Evolutionary conservation across 2,329 filamentous ascomycete genomes (phyloP).

Genomic region (Colletotrichum lini): DNA sequence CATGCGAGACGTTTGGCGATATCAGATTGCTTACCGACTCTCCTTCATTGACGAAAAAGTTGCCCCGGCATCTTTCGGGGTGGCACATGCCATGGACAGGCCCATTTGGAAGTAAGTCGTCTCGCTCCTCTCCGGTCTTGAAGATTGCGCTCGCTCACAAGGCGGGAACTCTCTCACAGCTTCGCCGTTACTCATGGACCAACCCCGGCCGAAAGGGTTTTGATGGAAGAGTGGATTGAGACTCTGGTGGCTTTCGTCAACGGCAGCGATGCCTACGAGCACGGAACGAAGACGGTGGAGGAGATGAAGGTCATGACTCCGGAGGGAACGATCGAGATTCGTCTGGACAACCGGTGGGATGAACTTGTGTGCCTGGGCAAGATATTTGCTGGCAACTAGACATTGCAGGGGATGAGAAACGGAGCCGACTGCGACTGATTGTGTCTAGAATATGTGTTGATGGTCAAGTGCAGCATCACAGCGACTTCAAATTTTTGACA

Average conservation of each 20-base stretch:
- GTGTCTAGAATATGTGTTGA: too few species aligned
- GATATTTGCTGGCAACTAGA: conserved; percentile 46
- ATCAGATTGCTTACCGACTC: conserved; percentile 57
- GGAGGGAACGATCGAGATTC: conserved; percentile 51
- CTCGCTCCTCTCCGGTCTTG: not conserved
- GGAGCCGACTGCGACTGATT: too few species aligned
- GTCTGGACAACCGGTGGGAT: conserved; percentile 53
- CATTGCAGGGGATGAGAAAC: too few species aligned
- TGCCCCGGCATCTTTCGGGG: conserved; percentile 53
- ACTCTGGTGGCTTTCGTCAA: conserved; percentile 56
- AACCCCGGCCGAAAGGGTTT: conserved; percentile 48
- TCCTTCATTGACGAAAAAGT: conserved; percentile 58
- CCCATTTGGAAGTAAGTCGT: conserved; percentile 59
- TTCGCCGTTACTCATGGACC: conserved; percentile 58
- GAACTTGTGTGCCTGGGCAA: conserved; percentile 49
- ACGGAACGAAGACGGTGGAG: conserved; percentile 52
- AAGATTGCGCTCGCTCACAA: conserved; percentile 5
- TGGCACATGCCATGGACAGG: conserved; percentile 58
- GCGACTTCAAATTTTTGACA: too few species aligned
- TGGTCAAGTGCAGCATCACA: too few species aligned
- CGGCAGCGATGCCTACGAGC: conserved; percentile 47
- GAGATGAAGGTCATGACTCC: conserved; percentile 55
- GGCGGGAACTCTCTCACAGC: conserved; percentile 35
- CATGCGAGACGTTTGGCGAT: conserved; percentile 56
- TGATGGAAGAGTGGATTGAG: conserved; percentile 57